Evolutionary conservation across 352 stramenopile genomes (phyloP).

Genomic region (Aphanomyces stellatus): DNA sequence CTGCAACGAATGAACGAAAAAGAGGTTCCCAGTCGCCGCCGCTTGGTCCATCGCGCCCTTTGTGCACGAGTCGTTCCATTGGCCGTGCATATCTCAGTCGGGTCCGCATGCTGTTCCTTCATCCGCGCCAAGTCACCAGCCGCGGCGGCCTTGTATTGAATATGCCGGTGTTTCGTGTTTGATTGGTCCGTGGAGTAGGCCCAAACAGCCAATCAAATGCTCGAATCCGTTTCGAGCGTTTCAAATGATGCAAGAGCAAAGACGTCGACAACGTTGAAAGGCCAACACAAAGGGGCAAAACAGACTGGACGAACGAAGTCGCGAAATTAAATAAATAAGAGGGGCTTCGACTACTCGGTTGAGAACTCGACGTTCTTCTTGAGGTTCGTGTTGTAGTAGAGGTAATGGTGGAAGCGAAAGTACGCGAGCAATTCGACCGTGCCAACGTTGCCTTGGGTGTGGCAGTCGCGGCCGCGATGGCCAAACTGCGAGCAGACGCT

Average conservation of each 20-base stretch:
- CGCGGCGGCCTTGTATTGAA: no score
- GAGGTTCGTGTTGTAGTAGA: constrained; percentile 85
- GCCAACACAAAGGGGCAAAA: not conserved
- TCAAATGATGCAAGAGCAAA: not conserved
- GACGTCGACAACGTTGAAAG: not conserved
- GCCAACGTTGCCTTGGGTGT: constrained; percentile 70
- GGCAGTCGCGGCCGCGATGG: constrained; percentile 74
- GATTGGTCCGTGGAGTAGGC: no score
- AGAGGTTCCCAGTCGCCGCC: no score
- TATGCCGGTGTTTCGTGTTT: no score
- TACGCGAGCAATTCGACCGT: constrained; percentile 73
- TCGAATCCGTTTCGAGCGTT: no score
- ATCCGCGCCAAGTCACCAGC: no score
- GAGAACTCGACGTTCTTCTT: constrained; percentile 83
- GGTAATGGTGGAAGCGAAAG: constrained; percentile 81
- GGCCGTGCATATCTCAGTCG: no score
- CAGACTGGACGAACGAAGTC: not conserved
- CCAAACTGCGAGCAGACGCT: constrained; percentile 76
- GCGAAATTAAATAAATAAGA: not conserved
- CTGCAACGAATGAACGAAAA: no score
- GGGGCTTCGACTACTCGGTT: constrained; percentile 18
- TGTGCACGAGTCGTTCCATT: no score
- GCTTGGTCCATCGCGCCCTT: no score
- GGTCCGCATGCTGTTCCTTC: no score
- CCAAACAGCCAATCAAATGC: no score